Evolutionary conservation across 2,329 filamentous ascomycete species (phyloP), one percentile per base, ranked within the genome.

Genomic region (Ophiostoma ulmi): DNA sequence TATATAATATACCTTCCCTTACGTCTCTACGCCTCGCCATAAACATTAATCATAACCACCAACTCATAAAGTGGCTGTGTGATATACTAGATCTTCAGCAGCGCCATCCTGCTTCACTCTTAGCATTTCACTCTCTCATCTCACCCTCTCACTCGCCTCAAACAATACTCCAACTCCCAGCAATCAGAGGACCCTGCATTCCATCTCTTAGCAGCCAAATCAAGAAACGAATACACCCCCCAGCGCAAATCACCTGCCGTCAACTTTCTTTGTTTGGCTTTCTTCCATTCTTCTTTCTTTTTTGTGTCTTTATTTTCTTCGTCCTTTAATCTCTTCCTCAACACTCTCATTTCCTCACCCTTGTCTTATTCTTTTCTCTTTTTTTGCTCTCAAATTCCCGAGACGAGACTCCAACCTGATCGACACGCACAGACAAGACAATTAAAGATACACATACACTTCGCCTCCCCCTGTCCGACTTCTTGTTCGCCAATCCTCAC

Each of bases 181-280:
- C 69, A 41, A 52, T 26, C 65, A 39, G 44, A 63, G 41, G 69
- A 61, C 69, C 65, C 69, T 70, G 65, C 69, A 70, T 70, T 70
- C 69, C 69, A 61, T 35, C 52, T 31, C 11, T 22, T 44, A 41
- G 36, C 64, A 68, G 61, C 39, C 35, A 61, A 44, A 61, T 22
- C 38, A 64, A 38, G 58, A 70, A 61, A 67, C 64, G 36, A 10
- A 61, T 35, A 44, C 20, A 48, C 20, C 11, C 36, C 38, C 36
- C 44, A 67, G 39, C 61, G 65, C n/a, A 39, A 48, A 63, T 61
- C 48, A 70, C 22, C 69, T 67, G 69, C 41, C 69, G 39, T 22
- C 63, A 39, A 48, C n/a, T 36, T 61, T 70, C 38, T 67, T 70
- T 70, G 38, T 58, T 65, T 44, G 22, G 26, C 38, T 69, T 64